phyloP scores from a whole-genome alignment of 192 early-diverging fungal genomes.

The Chytriomyces sp. region DNA sequence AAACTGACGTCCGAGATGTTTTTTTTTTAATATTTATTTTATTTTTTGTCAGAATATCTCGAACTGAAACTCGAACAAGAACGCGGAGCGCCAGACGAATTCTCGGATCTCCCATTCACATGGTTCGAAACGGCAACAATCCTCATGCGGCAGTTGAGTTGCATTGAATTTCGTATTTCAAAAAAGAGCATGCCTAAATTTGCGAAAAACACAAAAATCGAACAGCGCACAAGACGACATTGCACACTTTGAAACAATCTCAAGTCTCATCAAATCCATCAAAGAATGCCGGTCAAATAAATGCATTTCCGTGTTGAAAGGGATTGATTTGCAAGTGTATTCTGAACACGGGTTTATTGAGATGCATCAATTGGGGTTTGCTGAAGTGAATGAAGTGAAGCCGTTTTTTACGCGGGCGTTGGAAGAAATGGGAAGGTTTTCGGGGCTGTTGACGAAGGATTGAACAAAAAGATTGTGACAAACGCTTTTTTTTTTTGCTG shows the following conservation, averaged over 20 bases:
- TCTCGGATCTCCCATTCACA: slow-evolving; percentile 75
- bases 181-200: too few species aligned
- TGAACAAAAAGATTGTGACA: background rate
- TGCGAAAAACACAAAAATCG: background rate
- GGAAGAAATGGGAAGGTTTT: slow-evolving; percentile 67
- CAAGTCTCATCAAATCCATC: slow-evolving; percentile 81
- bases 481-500: too few species aligned
- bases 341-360: slow-evolving; percentile 31
- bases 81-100: slow-evolving; percentile 54
- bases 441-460: slow-evolving; percentile 9
- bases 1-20: background rate
- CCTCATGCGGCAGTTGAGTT: slow-evolving; percentile 69
- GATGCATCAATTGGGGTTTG: slow-evolving; percentile 82
- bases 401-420: slow-evolving; percentile 85
- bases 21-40: background rate
- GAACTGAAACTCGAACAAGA: slow-evolving; percentile 69
- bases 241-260: slow-evolving; percentile 70
- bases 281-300: slow-evolving; percentile 84
- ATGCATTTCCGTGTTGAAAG: slow-evolving; percentile 69
- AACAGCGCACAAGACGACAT: slow-evolving; percentile 84
- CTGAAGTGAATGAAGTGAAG: slow-evolving; percentile 94
- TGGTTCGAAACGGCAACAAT: slow-evolving; percentile 84
- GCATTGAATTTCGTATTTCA: background rate
- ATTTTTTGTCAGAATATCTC: slow-evolving; percentile 61
- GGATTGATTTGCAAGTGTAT: slow-evolving; percentile 24